Conservation (phyloP, 1,284 basidiomycete species). For the Lignosus rhinocerotis region DNA sequence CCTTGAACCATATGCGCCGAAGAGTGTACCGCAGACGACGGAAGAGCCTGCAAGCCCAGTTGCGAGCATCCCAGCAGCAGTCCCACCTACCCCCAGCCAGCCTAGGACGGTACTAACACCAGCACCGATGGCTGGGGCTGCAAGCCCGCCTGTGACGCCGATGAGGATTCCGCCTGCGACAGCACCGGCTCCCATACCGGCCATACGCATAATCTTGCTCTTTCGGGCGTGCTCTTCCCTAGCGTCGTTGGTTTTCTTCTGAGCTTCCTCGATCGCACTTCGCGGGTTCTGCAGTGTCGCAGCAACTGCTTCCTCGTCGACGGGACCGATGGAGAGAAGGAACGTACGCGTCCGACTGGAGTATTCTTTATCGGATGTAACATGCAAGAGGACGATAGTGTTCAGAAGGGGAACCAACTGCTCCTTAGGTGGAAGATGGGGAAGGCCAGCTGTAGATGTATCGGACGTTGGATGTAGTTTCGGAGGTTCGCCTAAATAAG, state of each 20-base stretch:
- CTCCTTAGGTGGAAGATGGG: slow-evolving; percentile 39
- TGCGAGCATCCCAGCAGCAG: slow-evolving; percentile 51
- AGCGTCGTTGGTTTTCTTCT: slow-evolving; percentile 43
- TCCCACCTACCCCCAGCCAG: slow-evolving; percentile 55
- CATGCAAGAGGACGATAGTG: slow-evolving; percentile 50
- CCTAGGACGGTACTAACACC: slow-evolving; percentile 50
- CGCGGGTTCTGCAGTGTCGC: slow-evolving; percentile 52
- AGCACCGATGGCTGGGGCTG: slow-evolving; percentile 60
- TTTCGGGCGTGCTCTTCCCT: slow-evolving; percentile 44
- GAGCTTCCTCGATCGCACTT: slow-evolving; percentile 45
- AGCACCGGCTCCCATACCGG: slow-evolving; percentile 55
- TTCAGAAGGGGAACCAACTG: slow-evolving; percentile 44
- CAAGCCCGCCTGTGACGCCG: slow-evolving; percentile 57
- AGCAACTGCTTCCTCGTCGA: slow-evolving; percentile 49
- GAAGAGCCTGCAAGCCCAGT: slow-evolving; percentile 57
- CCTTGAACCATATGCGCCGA: slow-evolving; percentile 57
- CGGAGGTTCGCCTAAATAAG: slow-evolving; percentile 1
- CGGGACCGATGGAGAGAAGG: slow-evolving; percentile 39
- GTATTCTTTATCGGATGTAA: slow-evolving; percentile 50
- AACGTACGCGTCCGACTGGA: slow-evolving; percentile 56
- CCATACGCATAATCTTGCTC: slow-evolving; percentile 42
- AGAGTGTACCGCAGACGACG: slow-evolving; percentile 57
- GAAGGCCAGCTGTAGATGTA: slow-evolving; percentile 46
- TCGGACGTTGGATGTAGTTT: slow-evolving; percentile 39
- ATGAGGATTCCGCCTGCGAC: slow-evolving; percentile 57